Evolutionary conservation across 345 rosid genomes (phyloP).

Genomic region (Alliaria petiolata): DNA sequence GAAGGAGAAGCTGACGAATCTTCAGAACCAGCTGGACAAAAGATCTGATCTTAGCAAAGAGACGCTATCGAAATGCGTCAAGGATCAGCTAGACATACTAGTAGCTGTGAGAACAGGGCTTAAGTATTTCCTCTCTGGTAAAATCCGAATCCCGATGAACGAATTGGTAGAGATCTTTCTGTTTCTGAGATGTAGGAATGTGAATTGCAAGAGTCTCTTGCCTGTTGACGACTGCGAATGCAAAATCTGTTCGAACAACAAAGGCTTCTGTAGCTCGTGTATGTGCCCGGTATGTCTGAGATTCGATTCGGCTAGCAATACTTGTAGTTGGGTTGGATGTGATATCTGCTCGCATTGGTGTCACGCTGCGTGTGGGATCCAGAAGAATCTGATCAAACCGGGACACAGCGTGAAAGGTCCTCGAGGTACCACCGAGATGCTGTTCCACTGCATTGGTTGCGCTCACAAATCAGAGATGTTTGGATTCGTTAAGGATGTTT

Average conservation of each 20-base stretch:
- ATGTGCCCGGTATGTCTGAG: constrained; percentile 94
- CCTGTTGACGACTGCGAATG: constrained; percentile 98
- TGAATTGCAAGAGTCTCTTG: constrained; percentile 68
- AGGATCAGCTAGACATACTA: constrained; percentile 68
- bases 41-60: constrained; percentile 91
- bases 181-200: constrained; percentile 74
- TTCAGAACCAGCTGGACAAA: constrained; percentile 61
- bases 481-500: constrained; percentile 94
- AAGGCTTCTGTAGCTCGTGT: constrained; percentile 94
- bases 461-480: constrained; percentile 90
- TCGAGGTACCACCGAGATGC: constrained; percentile 66
- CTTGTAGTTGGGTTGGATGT: constrained; percentile 99
- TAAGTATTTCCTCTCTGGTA: constrained; percentile 59
- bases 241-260: constrained; percentile 75
- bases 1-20: constrained; percentile 54
- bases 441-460: constrained; percentile 84
- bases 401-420: constrained; percentile 84
- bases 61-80: constrained; percentile 75
- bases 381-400: constrained; percentile 72
- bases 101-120: constrained; percentile 77
- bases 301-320: constrained; percentile 88
- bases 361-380: constrained; percentile 93
- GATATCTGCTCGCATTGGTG: constrained; percentile 99
- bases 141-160: constrained; percentile 44
- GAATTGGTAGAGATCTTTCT: constrained; percentile 84